Conservation (phyloP, 495 filamentous ascomycete genomes). For the Saxispiralis lemnorum region DNA sequence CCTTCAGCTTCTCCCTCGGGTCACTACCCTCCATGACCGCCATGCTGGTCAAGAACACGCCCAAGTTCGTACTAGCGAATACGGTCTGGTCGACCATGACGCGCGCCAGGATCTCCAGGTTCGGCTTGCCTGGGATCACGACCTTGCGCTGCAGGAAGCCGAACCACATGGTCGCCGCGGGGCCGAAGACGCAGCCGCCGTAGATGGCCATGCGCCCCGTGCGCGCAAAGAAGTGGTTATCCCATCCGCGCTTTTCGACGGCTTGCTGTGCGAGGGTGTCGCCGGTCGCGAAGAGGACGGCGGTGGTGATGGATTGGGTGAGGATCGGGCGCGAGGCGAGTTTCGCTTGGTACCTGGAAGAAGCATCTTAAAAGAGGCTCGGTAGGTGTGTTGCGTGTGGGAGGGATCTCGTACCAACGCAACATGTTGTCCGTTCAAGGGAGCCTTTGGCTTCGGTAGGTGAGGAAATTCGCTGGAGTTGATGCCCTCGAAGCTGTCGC, state of each 20-base stretch:
- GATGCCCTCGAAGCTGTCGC: too few relatives aligned
- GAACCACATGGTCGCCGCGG: conserved; percentile 81
- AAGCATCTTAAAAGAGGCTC: too few relatives aligned
- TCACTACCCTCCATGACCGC: conserved; percentile 66
- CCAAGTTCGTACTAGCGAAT: conserved; percentile 69
- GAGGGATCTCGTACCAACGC: not conserved
- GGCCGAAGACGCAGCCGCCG: conserved; percentile 83
- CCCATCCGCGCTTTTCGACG: conserved; percentile 63
- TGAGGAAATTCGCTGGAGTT: too few relatives aligned
- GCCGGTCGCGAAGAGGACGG: conserved; percentile 77
- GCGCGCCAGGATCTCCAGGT: conserved; percentile 57
- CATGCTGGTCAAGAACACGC: conserved; percentile 70
- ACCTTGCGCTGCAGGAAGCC: conserved; percentile 55
- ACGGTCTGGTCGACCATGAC: conserved; percentile 71
- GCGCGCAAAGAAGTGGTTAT: conserved; percentile 63
- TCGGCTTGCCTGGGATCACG: conserved; percentile 39
- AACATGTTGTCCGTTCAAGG: not conserved
- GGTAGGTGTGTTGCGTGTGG: not conserved
- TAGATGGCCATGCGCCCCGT: conserved; percentile 86
- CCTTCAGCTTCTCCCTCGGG: conserved; percentile 51
- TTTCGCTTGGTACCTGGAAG: conserved; percentile 66
- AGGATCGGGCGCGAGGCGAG: conserved; percentile 67
- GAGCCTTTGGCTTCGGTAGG: too few relatives aligned
- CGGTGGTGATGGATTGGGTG: conserved; percentile 74
- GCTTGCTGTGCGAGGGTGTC: conserved; percentile 84